Evolutionary conservation across 306 rosid genomes (phyloP), one percentile per base, ranked within the genome.

Genomic region (Pachyrhizus erosus): DNA sequence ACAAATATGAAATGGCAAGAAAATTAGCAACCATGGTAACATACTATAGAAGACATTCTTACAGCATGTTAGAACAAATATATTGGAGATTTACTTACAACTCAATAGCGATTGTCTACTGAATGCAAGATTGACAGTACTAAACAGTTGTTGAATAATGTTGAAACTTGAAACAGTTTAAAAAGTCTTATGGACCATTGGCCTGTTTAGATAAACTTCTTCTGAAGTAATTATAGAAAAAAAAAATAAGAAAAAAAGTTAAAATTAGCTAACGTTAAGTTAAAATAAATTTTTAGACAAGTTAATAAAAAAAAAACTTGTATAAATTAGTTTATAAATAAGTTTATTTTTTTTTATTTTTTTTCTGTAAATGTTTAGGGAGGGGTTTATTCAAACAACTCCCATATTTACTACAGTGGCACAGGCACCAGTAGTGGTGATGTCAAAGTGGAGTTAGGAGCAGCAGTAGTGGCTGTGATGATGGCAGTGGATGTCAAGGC

Each of bases 131-230:
- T 17, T 67, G 29, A 23, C 37, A 76, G 45, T 37, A 77, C 18
- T 60, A 64, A 83, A 37, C 67, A 57, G 54, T 45, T 31, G 42
- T 42, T 61, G 29, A 37, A 70, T 64, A 68, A 40, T 73, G 20
- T 52, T 73, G 33, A 74, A 34, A 57, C 20, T 29, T 37, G 23
- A 70, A 71, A 69, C 58, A 83, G 60, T 31, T 70, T 71, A 61
- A n/a, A 60, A 37, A 74, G 51, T 49, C 65, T 52, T 37, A 18
- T 82, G 29, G 27, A 10, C 10, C 37, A 51, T 26, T 6, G 39
- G 0, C 6, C 39, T 34, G 6, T 34, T 34, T 5, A 0, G 39
- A 27, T 34, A 34, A 34, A 34, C 39, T 34, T 5, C 39, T 34
- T 7, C 6, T 4, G 5, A 34, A 34, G 5, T 7, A 34, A 6